Base-by-base conservation (phyloP, 345 rosid species). In the Toxicodendron radicans region DNA sequence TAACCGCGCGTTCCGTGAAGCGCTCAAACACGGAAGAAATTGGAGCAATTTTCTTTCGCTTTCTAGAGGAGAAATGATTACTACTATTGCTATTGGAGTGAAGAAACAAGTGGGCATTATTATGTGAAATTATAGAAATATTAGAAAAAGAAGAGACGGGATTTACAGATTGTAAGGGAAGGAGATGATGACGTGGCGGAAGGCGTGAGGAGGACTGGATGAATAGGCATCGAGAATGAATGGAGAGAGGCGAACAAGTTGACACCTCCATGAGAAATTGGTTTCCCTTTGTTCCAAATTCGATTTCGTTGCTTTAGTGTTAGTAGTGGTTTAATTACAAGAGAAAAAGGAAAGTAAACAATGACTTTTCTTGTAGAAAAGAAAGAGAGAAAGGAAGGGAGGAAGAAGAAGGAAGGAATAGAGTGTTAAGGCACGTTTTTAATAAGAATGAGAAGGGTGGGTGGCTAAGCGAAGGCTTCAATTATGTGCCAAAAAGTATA, bases 21-120 rank as follows among this genome's bases (percentile, higher is more conserved):
- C 94, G 88, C 88, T 95, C 96, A 82, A 95, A 95, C 58, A 85
- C 97, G 0, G 97, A 93, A 30, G 92, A 86, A 66, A 90, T 78
- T 63, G 83, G 87, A 1, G 76, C 51, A 73, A 79, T 52, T 85
- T 77, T 87, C 70, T 82, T 82, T 10, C 81, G 83, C 77, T 75
- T 87, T 49, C 75, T 43, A 0, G 58, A 21, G 71, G 30, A 20
- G 69, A 76, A 17, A 68, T 58, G 32, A 61, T 45, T 46, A 38
- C 27, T 45, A 21, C n/a, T 35, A 38, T 35, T 48, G 17, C n/a
- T 7, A 7, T 35, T 48, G 17, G 71, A 73, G 79, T 38, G 43
- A 38, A 70, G 58, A 35, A 75, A 79, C 51, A 58, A 76, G 70
- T 68, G 63, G 30, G 73, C 66, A 14, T 61, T 71, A 8, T 80